Evolutionary conservation across 208 protist genomes (phyloP).

Genomic region (Wallacemonas sp.): DNA sequence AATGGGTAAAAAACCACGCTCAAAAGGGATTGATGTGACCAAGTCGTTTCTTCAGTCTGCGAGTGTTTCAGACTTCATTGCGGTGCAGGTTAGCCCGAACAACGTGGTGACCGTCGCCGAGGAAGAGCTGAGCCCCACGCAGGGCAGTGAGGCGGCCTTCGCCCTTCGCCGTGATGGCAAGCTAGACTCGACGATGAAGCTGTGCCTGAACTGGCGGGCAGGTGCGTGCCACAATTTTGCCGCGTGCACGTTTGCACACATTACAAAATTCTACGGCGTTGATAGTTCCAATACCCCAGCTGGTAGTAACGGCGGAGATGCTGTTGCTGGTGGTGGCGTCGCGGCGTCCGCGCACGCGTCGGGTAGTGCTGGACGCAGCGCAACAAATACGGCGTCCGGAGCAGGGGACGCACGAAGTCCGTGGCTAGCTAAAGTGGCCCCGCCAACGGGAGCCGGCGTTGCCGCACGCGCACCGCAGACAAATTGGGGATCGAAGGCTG

Average conservation of each 20-base stretch:
- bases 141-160: constrained; percentile 74
- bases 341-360: too few relatives aligned
- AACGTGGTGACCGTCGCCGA: constrained; percentile 46
- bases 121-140: constrained; percentile 78
- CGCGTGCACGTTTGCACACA: constrained; percentile 77
- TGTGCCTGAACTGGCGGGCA: constrained; percentile 76
- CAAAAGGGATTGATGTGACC: constrained; percentile 79
- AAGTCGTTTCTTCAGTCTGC: constrained; percentile 63
- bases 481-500: neutral
- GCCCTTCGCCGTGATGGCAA: constrained; percentile 65
- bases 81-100: constrained; percentile 48
- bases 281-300: constrained; percentile 9
- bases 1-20: constrained; percentile 39
- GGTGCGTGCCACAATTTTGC: constrained; percentile 73
- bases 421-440: constrained; percentile 14
- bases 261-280: constrained; percentile 52
- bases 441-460: neutral
- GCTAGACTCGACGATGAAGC: constrained; percentile 58
- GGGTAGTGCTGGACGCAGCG: neutral
- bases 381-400: neutral
- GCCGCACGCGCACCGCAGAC: neutral
- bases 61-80: constrained; percentile 56
- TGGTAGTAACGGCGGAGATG: too few relatives aligned
- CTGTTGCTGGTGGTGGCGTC: too few relatives aligned
- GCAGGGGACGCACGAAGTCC: neutral